phyloP scores from a whole-genome alignment of 2,329 filamentous ascomycete genomes.

The Hymenotorrendiella dingleyae region DNA sequence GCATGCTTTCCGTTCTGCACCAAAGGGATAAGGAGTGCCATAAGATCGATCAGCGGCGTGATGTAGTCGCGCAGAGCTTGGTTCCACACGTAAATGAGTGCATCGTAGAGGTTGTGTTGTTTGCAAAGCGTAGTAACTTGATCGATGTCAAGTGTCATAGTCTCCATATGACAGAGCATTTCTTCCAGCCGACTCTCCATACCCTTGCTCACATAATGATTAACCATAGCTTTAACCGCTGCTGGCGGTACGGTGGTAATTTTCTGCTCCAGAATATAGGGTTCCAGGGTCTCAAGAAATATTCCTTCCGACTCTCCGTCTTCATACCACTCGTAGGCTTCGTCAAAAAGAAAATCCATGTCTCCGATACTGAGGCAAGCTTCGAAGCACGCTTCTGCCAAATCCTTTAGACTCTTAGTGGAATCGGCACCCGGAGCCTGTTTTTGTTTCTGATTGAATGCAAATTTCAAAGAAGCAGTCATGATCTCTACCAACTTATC shows the following conservation, averaged over 20 bases:
- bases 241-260: constrained; percentile 72
- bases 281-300: constrained; percentile 84
- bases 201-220: constrained; percentile 70
- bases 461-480: constrained; percentile 82
- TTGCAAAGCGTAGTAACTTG: constrained; percentile 88
- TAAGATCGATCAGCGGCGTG: constrained; percentile 79
- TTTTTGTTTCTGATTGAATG: constrained; percentile 62
- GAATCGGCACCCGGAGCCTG: constrained; percentile 33
- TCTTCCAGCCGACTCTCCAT: constrained; percentile 80
- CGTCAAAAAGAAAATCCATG: constrained; percentile 80
- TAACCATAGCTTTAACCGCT: constrained; percentile 80
- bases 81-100: constrained; percentile 95
- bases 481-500: constrained; percentile 93
- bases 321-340: constrained; percentile 86
- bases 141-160: constrained; percentile 85
- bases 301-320: constrained; percentile 65
- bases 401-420: constrained; percentile 62
- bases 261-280: constrained; percentile 74
- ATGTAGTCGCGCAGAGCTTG: constrained; percentile 84
- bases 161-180: constrained; percentile 89
- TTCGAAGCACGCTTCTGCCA: constrained; percentile 77
- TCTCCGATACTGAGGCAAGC: constrained; percentile 76
- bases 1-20: constrained; percentile 49
- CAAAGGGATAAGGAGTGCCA: constrained; percentile 60
- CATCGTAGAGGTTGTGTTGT: constrained; percentile 87